phyloP scores from a whole-genome alignment of 2,329 filamentous ascomycete species.

The Cercospora beticola region DNA sequence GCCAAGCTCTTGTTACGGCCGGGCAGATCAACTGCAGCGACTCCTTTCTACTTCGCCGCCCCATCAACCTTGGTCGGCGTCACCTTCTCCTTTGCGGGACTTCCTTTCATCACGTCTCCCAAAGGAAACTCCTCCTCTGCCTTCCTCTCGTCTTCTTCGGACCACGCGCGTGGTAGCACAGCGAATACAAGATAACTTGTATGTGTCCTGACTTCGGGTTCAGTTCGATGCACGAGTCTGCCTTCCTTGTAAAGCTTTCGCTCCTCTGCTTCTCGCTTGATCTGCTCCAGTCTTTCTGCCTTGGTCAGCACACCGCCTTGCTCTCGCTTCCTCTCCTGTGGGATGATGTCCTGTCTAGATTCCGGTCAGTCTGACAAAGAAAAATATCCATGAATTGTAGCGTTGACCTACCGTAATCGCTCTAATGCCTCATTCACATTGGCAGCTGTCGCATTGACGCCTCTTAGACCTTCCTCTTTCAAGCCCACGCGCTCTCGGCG shows the following conservation, averaged over 20 bases:
- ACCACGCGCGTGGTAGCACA: constrained; percentile 82
- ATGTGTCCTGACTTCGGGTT: constrained; percentile 89
- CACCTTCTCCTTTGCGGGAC: constrained; percentile 7
- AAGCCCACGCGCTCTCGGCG: constrained; percentile 77
- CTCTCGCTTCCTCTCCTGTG: constrained; percentile 9
- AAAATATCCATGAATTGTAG: constrained; percentile 29
- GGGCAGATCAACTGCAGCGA: neutral
- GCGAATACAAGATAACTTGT: constrained; percentile 98
- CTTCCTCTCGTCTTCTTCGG: constrained; percentile 71
- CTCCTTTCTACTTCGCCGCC: neutral
- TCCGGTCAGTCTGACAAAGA: constrained; percentile 1
- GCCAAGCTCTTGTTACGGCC: neutral
- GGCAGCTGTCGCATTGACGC: constrained; percentile 66
- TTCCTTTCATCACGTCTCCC: constrained; percentile 23
- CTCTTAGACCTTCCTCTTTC: constrained; percentile 64
- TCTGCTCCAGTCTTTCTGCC: constrained; percentile 34
- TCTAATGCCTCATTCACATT: constrained; percentile 77
- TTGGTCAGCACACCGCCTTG: constrained; percentile 32
- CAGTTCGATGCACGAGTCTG: constrained; percentile 73
- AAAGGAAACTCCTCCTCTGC: constrained; percentile 25
- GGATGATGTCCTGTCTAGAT: constrained; percentile 13
- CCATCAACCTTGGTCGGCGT: constrained; percentile 2
- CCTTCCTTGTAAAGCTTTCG: constrained; percentile 72
- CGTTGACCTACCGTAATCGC: constrained; percentile 71
- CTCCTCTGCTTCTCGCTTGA: constrained; percentile 39